These are phyloP conservation scores for Zymoseptoria pseudotritici DNA, from an alignment of 2,329 filamentous ascomycete genomes.

Conservation along the genomic window DNA sequence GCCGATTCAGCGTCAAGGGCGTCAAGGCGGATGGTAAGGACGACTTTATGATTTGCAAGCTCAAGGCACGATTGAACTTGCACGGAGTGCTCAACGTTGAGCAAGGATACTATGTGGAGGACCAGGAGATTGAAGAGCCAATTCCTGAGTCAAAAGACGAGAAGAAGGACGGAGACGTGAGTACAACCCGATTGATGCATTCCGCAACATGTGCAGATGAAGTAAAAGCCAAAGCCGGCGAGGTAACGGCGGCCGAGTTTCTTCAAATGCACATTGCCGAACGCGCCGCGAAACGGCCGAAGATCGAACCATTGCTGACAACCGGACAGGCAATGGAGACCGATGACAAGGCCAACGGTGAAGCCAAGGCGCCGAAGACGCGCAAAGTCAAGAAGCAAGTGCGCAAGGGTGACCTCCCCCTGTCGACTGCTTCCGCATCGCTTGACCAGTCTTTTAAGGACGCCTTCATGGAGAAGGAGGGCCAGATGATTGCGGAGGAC, in stretches of 20 bases:
- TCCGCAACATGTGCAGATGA: conserved; percentile 19
- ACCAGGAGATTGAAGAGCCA: conserved; percentile 93
- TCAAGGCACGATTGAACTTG: conserved; percentile 93
- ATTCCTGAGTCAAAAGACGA: conserved; percentile 60
- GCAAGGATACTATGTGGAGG: conserved; percentile 95
- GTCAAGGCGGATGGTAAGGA: conserved; percentile 90
- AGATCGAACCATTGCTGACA: conserved; percentile 26
- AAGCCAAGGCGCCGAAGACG: conserved; percentile 52
- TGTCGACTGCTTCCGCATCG: conserved; percentile 73
- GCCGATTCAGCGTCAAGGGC: conserved; percentile 94
- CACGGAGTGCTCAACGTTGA: conserved; percentile 96
- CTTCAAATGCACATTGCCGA: conserved; percentile 9
- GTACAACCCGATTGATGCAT: conserved; percentile 33
- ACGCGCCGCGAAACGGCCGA: conserved; percentile 21
- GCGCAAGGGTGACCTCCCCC: conserved; percentile 88
- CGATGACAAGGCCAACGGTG: conserved; percentile 59
- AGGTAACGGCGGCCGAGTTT: conserved; percentile 9
- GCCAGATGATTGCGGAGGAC: conserved; percentile 91
- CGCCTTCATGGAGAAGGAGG: conserved; percentile 70
- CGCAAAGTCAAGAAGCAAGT: conserved; percentile 99
- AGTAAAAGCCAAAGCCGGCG: conserved; percentile 13
- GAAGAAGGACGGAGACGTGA: conserved; percentile 63
- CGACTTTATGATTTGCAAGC: conserved; percentile 99
- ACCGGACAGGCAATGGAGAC: conserved; percentile 71
- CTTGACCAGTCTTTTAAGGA: conserved; percentile 64